Base-by-base conservation (phyloP, 768 basidiomycete genomes). In the Suillus cothurnatus region DNA sequence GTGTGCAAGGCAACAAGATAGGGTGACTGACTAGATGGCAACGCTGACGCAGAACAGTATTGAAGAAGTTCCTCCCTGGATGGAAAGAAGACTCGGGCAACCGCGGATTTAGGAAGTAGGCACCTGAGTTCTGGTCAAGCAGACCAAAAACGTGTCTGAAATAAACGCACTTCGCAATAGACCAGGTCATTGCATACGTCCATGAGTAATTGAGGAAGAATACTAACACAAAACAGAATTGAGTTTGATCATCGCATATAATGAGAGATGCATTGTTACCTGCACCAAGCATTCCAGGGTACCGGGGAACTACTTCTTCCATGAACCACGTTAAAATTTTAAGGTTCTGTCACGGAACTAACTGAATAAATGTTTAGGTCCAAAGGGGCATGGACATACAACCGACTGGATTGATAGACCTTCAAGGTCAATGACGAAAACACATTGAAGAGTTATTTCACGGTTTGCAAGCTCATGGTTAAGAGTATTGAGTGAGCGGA, bases 171-270 rank as follows among this genome's bases (percentile, higher is more conserved):
- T 86, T 91, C 63, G 85, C 81, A 63, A 92, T 66, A 56, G 73
- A 84, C 90, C 90, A 93, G 55, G 88, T 74, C 31, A 88, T 85
- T 1, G 86, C 83, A 76, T 93, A 88, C 23, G 86, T 74, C 90
- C 90, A 92, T 1, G 89, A 88, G 71, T 88, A 88, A 75, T 92
- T 92, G 39, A 91, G 78, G 68, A 92, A 77, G 70, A 92, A 88
- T 8, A 87, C 91, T 90, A 70, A 26, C 53, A 36, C 55, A 49
- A 55, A 43, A n/a, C 9, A 34, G 39, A 49, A 59, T 64, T 31
- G 39, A 66, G 64, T 47, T 62, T 19, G 59, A 59, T 50, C 15
- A 28, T 55, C 62, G 21, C 53, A 66, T 55, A 61, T 39, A 7
- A 23, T 4, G 43, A 57, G 49, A 61, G 53, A 58, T 55, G 67